Conservation (phyloP, 2,329 filamentous ascomycete genomes). For the Fusarium torreyae region DNA sequence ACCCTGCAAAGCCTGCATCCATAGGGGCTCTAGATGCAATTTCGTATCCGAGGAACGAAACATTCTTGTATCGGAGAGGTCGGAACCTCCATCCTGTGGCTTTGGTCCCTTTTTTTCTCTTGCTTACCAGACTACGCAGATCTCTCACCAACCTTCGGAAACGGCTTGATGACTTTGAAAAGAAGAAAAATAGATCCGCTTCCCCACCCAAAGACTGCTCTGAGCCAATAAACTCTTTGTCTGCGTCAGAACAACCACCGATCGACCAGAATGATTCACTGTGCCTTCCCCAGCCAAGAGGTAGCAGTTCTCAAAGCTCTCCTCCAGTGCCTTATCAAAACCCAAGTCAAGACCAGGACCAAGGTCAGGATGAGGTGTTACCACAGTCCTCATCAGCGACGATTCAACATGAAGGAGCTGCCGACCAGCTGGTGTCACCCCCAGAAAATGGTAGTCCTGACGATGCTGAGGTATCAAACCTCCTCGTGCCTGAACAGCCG, state of each 20-base stretch:
- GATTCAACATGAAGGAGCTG: not conserved
- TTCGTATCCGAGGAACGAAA: constrained; percentile 15
- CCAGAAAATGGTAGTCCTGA: not conserved
- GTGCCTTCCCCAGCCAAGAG: not conserved
- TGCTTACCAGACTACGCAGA: constrained; percentile 10
- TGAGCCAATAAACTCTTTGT: not conserved
- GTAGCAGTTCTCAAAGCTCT: not conserved
- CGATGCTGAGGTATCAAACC: constrained; percentile 13
- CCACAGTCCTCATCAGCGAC: not conserved
- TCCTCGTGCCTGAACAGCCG: constrained; percentile 14
- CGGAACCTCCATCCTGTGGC: not conserved
- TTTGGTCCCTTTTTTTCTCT: not conserved
- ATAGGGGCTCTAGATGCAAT: constrained; percentile 9
- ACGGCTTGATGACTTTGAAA: constrained; percentile 8
- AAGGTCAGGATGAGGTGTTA: not conserved
- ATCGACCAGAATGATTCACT: not conserved
- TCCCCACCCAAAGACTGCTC: not conserved
- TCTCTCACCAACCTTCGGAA: constrained; percentile 13
- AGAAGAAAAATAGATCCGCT: not conserved
- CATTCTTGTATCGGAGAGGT: constrained; percentile 20
- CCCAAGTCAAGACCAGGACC: not conserved
- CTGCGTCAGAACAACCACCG: not conserved
- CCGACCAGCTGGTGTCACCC: not conserved
- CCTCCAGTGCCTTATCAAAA: not conserved
- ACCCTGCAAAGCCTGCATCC: constrained; percentile 16